Percentiles rank a stretch among this genome's conserved stretches.
phyloP scores from a whole-genome alignment of 176 grass and related monocot genomes.

The Otatea glauca region DNA sequence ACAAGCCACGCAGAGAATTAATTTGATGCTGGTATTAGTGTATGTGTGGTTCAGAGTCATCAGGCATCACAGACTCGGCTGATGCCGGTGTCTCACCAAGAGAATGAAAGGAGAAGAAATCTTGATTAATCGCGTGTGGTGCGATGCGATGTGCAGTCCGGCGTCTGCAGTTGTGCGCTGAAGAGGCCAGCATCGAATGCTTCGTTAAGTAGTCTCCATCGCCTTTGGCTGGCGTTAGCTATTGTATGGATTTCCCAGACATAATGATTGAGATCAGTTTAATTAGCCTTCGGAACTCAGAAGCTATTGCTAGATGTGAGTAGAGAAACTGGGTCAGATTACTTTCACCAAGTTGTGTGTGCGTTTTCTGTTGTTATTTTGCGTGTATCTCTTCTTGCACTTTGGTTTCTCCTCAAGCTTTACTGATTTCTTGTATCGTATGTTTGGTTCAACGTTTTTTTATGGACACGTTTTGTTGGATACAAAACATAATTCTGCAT shows the following conservation, averaged over 20 bases:
- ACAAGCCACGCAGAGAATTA: neutral
- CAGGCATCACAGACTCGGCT: neutral
- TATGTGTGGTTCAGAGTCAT: neutral
- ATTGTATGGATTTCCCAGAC: too few relatives aligned
- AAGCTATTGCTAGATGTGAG: neutral
- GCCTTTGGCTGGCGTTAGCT: neutral
- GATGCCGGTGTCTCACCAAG: neutral
- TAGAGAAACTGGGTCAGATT: neutral
- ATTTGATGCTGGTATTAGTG: neutral
- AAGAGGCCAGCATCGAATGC: neutral
- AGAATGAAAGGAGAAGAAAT: too few relatives aligned
- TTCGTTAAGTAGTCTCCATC: neutral
- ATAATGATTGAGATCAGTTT: neutral
- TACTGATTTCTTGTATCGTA: neutral
- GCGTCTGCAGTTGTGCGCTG: neutral
- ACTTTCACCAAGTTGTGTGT: neutral
- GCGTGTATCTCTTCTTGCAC: neutral
- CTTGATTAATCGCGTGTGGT: neutral
- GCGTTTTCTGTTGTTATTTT: too few relatives aligned
- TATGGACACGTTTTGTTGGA: neutral
- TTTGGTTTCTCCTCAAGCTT: conserved; percentile 5
- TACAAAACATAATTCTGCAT: neutral
- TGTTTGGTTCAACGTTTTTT: neutral
- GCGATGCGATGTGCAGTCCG: neutral
- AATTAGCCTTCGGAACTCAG: neutral